A percentile compares a stretch with the other conserved stretches of the same genome.
Evolutionary conservation across 352 stramenopile genomes (phyloP).

Genomic region (Phytopythium montanum): DNA sequence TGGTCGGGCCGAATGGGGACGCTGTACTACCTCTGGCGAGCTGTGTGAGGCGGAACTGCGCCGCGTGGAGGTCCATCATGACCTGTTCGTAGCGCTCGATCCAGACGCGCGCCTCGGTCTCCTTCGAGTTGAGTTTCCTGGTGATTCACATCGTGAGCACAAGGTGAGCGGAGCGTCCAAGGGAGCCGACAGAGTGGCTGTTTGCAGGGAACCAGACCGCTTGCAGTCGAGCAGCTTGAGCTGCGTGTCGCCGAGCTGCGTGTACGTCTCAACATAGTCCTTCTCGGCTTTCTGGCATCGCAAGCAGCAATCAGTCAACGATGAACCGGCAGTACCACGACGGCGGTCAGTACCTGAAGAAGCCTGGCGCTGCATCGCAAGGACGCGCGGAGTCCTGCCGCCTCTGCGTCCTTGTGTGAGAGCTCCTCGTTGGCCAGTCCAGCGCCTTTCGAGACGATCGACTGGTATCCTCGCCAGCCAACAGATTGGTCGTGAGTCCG

Average conservation of each 20-base stretch:
- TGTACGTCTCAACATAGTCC: constrained; percentile 64
- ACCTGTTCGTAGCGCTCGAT: constrained; percentile 82
- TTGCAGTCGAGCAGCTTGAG: constrained; percentile 69
- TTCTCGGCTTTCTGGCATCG: constrained; percentile 55
- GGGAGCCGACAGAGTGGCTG: no score
- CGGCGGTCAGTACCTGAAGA: constrained; percentile 34
- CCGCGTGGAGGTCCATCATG: constrained; percentile 78
- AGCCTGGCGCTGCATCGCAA: constrained; percentile 66
- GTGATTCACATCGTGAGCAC: neutral
- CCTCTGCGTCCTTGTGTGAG: constrained; percentile 64
- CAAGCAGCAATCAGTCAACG: neutral
- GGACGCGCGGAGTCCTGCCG: constrained; percentile 57
- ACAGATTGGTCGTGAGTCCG: neutral
- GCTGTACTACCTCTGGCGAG: constrained; percentile 54
- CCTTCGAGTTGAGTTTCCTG: constrained; percentile 45
- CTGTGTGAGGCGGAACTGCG: constrained; percentile 68
- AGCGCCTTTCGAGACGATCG: constrained; percentile 34
- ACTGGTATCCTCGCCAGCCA: constrained; percentile 16
- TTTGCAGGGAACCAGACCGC: no score
- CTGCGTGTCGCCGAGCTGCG: constrained; percentile 61
- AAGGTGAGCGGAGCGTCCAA: neutral
- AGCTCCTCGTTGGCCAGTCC: constrained; percentile 54
- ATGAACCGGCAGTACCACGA: neutral
- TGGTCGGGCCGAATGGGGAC: no score
- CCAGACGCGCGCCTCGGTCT: constrained; percentile 60